These are phyloP conservation scores for Colletotrichum spaethianum DNA, from an alignment of 2,329 filamentous ascomycete genomes.

Conservation along the genomic window DNA sequence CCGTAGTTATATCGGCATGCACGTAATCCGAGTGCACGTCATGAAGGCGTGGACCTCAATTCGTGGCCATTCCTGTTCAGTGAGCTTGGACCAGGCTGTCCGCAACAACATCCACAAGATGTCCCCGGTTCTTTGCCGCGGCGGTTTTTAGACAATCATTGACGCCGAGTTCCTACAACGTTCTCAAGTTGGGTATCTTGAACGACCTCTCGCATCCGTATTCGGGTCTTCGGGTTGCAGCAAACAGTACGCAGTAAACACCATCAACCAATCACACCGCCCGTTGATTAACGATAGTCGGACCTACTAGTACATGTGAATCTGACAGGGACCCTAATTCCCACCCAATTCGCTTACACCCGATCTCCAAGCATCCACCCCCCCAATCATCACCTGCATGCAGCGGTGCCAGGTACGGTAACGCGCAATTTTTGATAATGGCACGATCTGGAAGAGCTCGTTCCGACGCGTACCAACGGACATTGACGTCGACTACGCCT, in stretches of 20 bases:
- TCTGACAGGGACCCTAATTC: background rate
- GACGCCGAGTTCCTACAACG: background rate
- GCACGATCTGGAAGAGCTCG: background rate
- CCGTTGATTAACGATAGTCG: background rate
- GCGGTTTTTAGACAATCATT: background rate
- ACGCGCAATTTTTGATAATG: background rate
- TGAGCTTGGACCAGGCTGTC: background rate
- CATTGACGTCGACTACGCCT: background rate
- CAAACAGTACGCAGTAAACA: background rate
- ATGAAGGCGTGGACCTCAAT: background rate
- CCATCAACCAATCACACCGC: background rate
- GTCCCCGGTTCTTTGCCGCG: background rate
- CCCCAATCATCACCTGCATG: background rate
- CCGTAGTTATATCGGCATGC: too few relatives aligned
- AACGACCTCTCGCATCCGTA: background rate
- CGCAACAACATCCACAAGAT: background rate
- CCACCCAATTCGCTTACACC: background rate
- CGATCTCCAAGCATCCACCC: background rate
- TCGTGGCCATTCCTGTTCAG: background rate
- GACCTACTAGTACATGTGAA: constrained; percentile 7
- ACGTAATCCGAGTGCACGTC: too few relatives aligned
- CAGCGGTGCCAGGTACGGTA: background rate
- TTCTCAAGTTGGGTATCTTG: background rate
- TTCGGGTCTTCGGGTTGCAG: background rate
- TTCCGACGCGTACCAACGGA: background rate